These are phyloP conservation scores for Knufia fluminis DNA, from an alignment of 2,329 filamentous ascomycete genomes.

Conservation along the genomic window DNA sequence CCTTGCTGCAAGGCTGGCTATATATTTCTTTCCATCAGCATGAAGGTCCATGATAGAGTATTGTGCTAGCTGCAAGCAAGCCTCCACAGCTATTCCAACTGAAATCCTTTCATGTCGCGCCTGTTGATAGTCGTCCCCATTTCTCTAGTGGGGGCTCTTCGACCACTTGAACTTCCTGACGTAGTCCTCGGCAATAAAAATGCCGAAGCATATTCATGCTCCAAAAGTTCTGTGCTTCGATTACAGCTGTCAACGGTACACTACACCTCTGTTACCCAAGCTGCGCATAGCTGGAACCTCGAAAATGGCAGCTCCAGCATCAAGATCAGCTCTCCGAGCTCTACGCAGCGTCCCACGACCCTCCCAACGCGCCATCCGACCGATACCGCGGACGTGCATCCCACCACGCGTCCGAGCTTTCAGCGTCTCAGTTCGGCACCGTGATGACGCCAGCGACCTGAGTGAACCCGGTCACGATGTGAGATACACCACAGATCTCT, in stretches of 20 bases:
- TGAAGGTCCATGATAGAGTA: too few species aligned
- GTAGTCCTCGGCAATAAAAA: not conserved
- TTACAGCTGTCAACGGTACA: not conserved
- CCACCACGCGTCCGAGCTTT: constrained; percentile 14
- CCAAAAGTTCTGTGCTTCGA: not conserved
- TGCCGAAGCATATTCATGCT: not conserved
- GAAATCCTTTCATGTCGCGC: too few species aligned
- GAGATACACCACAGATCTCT: constrained; percentile 75
- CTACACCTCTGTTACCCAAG: not conserved
- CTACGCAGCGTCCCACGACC: not conserved
- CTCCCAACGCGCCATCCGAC: not conserved
- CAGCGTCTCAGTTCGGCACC: constrained; percentile 11
- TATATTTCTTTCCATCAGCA: too few species aligned
- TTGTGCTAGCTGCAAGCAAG: too few species aligned
- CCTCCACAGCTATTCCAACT: too few species aligned
- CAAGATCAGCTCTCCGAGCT: not conserved
- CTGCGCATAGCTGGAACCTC: not conserved
- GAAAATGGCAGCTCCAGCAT: constrained; percentile 1
- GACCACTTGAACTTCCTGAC: too few species aligned
- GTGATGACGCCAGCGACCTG: constrained; percentile 11
- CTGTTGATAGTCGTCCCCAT: too few species aligned
- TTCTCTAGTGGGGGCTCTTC: too few species aligned
- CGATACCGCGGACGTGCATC: not conserved
- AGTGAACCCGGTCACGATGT: constrained; percentile 27
- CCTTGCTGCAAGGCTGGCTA: too few species aligned